Conservation (phyloP, 2,329 filamentous ascomycete genomes). For the Fusarium setosum region DNA sequence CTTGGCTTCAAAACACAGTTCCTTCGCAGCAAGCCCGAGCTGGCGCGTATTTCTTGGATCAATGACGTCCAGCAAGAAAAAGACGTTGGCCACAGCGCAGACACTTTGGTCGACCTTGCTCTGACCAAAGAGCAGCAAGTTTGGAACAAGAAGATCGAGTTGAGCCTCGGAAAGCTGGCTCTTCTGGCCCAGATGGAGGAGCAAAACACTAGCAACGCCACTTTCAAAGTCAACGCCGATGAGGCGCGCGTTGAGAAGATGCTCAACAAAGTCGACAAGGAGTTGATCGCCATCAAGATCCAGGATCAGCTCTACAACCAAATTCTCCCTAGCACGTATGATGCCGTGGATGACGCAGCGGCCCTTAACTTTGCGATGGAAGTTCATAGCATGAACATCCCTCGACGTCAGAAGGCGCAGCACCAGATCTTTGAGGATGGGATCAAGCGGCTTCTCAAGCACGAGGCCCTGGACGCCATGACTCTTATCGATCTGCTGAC, state of each 20-base stretch:
- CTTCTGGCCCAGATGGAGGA: constrained; percentile 71
- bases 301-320: constrained; percentile 83
- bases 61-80: constrained; percentile 85
- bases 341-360: constrained; percentile 82
- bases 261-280: constrained; percentile 67
- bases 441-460: constrained; percentile 76
- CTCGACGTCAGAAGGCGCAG: constrained; percentile 73
- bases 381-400: constrained; percentile 67
- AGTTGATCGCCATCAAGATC: constrained; percentile 78
- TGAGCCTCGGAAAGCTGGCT: constrained; percentile 88
- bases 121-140: constrained; percentile 79
- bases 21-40: constrained; percentile 75
- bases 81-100: constrained; percentile 79
- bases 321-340: constrained; percentile 73
- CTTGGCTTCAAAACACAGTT: constrained; percentile 80
- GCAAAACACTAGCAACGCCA: constrained; percentile 44
- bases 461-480: constrained; percentile 76
- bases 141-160: constrained; percentile 94
- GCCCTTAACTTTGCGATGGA: constrained; percentile 82
- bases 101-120: constrained; percentile 77
- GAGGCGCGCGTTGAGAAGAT: constrained; percentile 54
- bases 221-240: constrained; percentile 52
- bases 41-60: constrained; percentile 91
- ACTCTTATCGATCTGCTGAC: constrained; percentile 82
- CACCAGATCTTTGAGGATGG: constrained; percentile 76